Evolutionary conservation across 2,329 filamentous ascomycete species (phyloP).

Genomic region (Eutypella sp.): DNA sequence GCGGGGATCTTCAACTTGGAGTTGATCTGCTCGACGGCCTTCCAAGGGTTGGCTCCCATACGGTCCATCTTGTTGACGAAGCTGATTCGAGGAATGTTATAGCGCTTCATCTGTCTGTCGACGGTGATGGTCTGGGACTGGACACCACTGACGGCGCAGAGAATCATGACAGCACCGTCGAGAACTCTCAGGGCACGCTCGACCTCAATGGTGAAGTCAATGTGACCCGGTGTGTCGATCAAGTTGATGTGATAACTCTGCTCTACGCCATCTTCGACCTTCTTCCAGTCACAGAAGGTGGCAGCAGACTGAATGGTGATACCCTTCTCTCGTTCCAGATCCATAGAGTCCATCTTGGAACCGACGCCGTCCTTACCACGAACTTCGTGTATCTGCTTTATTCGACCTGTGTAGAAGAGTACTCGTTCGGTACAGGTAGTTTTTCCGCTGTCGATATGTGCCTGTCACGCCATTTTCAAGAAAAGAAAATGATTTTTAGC

Average conservation of each 20-base stretch:
- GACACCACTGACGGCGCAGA: conserved; percentile 94
- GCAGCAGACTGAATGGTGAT: conserved; percentile 99
- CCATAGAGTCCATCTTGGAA: conserved; percentile 99
- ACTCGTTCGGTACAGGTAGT: conserved; percentile 95
- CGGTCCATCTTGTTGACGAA: conserved; percentile 99
- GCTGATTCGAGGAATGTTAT: conserved; percentile 90
- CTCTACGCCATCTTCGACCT: conserved; percentile 76
- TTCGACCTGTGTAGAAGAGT: conserved; percentile 95
- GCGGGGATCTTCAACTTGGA: conserved; percentile 89
- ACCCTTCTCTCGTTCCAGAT: conserved; percentile 94
- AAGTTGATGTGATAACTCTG: conserved; percentile 96
- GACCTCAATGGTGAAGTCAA: conserved; percentile 98
- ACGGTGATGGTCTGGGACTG: conserved; percentile 98
- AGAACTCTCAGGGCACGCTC: conserved; percentile 91
- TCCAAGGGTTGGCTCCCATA: conserved; percentile 97
- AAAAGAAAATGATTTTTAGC: no score
- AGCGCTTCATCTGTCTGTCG: conserved; percentile 96
- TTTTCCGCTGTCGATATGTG: conserved; percentile 98
- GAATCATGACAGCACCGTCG: conserved; percentile 96
- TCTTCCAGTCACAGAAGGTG: conserved; percentile 96
- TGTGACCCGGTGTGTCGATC: conserved; percentile 97
- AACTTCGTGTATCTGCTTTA: conserved; percentile 96
- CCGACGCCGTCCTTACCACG: conserved; percentile 90
- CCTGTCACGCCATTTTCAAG: conserved; percentile 43
- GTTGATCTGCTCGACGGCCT: conserved; percentile 96